Base-by-base conservation (phyloP, 2,329 filamentous ascomycete species). In the Fusarium ambrosium region DNA sequence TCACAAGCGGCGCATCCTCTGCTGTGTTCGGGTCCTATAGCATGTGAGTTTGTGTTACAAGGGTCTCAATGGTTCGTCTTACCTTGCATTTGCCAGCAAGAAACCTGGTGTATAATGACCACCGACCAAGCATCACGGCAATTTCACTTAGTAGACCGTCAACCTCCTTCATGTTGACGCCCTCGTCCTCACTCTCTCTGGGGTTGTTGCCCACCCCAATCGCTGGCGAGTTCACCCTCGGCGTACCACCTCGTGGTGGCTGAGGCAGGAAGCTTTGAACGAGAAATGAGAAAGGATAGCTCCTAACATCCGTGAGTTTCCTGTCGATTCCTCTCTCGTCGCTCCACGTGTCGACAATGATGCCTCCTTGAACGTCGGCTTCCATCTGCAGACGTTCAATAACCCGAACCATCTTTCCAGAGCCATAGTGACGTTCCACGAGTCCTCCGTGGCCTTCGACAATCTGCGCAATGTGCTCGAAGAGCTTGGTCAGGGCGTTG, bases 381-480 rank as follows among this genome's bases (percentile, higher is more conserved):
- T 99, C 97, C 79, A 95, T 91, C 83, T 99, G 97, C 66, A 99
- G 86, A 51, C 95, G 90, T 83, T 98, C 95, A 77, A 98, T 96
- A 63, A 99, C 97, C 77, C 93, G 94, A 36, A 94, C 92, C 97
- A 99, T 99, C 86, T 95, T 97, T 41, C 96, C 95, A 18, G 89
- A 85, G 1, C 97, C 97, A 80, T 99, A 99, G 83, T 99, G 97
- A 56, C 94, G 91, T 85, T 98, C 95, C 1, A 99, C 96, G 10
- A 99, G 87, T 1, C 92, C 92, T 36, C 96, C 95, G 80, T 99
- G 97, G 2, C 94, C 92, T 79, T 98, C 96, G 24, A 99, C 92
- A 74, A 99, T 98, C 81, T 97, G 94, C 3, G 97, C 96, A 82
- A 99, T 98, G 83, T 99, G 96, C 83, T 98, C 96, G 81, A 99